Base-by-base conservation (phyloP, 129 eudicot genomes). In the Flaveria linearis region DNA sequence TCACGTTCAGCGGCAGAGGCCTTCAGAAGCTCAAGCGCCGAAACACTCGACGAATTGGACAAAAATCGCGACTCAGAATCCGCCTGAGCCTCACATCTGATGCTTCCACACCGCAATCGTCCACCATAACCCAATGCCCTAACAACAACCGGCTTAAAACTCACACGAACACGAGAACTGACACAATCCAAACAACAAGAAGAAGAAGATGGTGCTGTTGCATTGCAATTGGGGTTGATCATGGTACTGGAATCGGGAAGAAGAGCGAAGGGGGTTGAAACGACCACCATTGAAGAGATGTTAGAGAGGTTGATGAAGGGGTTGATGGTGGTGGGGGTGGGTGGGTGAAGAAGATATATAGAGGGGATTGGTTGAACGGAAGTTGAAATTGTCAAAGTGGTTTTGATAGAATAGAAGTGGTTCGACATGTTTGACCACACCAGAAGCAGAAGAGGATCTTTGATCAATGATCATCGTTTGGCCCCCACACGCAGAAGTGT, bases 21-120 rank as follows among this genome's bases (percentile, higher is more conserved):
- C 73, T 91, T 91, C 16, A 91, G 96, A 28, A 84, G 78, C 81
- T 91, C 81, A 74, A 88, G 84, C 42, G 95, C 92, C 3, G 92
- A 81, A 25, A 85, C 9, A 69, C 84, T 86, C 2, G 85, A 77
- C 1, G 72, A 50, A 79, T 73, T 84, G 3, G 90, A 79, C 50
- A 41, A 68, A 23, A 82, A 55, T 55, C 74, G 71, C 17, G 50
- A 51, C 7, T 49, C 69, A 0, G 46, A 71, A 65, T 43, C 75
- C 60, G 76, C 72, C 15, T 41, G 65, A 3, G 55, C 75, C 81
- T 88, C 84, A 68, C 90, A 83, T 82, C 79, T 83, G 52, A 90
- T 82, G 62, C 72, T 81, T 14, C 79, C 60, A 71, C 73, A 39
- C 28, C 71, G 14, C 45, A 81, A 68, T 69, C 76, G 51, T 73